These are phyloP conservation scores for Aphanocladium album DNA, from an alignment of 2,329 filamentous ascomycete species.

Conservation along the genomic window DNA sequence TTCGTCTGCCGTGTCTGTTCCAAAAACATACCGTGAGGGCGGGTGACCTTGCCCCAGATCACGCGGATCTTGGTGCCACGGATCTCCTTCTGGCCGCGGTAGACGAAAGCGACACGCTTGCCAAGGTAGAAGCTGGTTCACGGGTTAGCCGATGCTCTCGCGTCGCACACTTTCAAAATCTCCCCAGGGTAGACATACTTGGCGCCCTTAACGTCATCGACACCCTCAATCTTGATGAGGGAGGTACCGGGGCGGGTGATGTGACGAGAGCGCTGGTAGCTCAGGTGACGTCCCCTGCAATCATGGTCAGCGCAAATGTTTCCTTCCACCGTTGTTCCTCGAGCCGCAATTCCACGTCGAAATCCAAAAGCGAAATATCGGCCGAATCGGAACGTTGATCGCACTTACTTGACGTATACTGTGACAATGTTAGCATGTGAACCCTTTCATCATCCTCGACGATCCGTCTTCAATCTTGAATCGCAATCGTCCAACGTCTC, in stretches of 20 bases:
- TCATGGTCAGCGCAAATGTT: constrained; percentile 15
- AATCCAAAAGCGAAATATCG: constrained; percentile 22
- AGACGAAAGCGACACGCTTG: constrained; percentile 99
- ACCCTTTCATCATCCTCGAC: background rate
- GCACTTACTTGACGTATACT: constrained; percentile 89
- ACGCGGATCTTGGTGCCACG: constrained; percentile 98
- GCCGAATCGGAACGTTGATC: constrained; percentile 16
- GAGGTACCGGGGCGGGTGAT: constrained; percentile 85
- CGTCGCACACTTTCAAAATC: background rate
- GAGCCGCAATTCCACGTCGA: background rate
- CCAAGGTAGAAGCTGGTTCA: constrained; percentile 79
- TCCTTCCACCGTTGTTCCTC: background rate
- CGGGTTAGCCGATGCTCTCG: constrained; percentile 20
- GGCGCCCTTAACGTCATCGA: constrained; percentile 83
- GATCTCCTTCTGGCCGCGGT: constrained; percentile 90
- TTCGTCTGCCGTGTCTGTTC: background rate
- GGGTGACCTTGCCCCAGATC: constrained; percentile 98
- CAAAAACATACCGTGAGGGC: constrained; percentile 72
- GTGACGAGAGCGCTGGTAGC: constrained; percentile 94
- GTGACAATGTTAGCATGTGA: constrained; percentile 33
- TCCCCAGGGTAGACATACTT: constrained; percentile 56
- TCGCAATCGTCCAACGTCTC: background rate
- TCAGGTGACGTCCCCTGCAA: constrained; percentile 89
- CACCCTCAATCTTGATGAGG: constrained; percentile 98
- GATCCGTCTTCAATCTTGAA: constrained; percentile 3